A percentile compares a stretch with the other conserved stretches of the same genome.
Conservation (phyloP, 345 rosid species). For the Pelargonium nanum region DNA sequence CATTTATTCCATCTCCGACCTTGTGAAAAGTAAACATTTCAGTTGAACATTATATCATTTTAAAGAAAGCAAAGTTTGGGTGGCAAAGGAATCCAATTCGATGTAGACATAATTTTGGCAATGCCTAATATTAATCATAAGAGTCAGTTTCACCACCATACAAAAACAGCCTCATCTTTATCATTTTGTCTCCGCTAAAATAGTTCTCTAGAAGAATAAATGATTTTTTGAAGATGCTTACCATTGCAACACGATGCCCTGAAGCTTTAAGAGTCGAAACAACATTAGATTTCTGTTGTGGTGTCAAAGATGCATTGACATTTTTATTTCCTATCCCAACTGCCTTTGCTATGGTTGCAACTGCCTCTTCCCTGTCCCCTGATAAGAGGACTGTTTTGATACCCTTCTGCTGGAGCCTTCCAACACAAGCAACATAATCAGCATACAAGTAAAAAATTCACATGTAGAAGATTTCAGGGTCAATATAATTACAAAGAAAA, state of each 20-base stretch:
- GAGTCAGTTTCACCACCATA: not conserved
- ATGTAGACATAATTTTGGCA: not conserved
- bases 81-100: not conserved
- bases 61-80: not conserved
- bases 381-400: constrained; percentile 77
- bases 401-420: constrained; percentile 71
- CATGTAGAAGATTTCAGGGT: not conserved
- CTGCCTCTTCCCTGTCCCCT: constrained; percentile 98
- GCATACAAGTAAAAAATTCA: constrained; percentile 7
- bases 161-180: not conserved
- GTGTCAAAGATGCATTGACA: constrained; percentile 62
- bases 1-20: constrained; percentile 98
- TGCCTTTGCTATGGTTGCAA: constrained; percentile 59
- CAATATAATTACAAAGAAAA: not conserved
- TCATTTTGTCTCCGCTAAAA: constrained; percentile 1
- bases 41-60: not conserved
- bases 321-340: constrained; percentile 58
- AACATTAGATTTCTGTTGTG: constrained; percentile 57
- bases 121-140: not conserved
- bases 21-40: constrained; percentile 13
- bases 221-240: constrained; percentile 16
- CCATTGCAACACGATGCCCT: constrained; percentile 87
- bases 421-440: constrained; percentile 13
- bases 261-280: constrained; percentile 67
- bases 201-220: constrained; percentile 3